phyloP scores from a whole-genome alignment of 1,284 basidiomycete genomes.

The Fomitopsis schrenkii region DNA sequence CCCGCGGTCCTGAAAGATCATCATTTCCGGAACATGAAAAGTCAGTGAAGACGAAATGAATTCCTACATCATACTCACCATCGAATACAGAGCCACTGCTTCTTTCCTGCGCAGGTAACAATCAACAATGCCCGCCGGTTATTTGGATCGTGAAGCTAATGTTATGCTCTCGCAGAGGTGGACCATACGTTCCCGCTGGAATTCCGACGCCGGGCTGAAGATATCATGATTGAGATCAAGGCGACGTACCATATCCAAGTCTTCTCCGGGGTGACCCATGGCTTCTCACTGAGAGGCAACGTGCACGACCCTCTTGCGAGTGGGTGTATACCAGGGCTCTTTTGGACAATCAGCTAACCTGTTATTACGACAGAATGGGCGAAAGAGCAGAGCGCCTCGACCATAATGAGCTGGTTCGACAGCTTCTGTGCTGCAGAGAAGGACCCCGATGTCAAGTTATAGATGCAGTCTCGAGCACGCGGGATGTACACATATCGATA shows the following conservation, averaged over 20 bases:
- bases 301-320: constrained; percentile 35
- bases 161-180: constrained; percentile 28
- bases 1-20: constrained; percentile 48
- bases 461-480: neutral
- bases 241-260: constrained; percentile 45
- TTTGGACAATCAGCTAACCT: neutral
- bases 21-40: constrained; percentile 42
- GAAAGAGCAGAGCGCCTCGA: constrained; percentile 51
- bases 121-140: constrained; percentile 8
- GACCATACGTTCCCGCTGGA: constrained; percentile 41
- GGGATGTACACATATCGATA: neutral
- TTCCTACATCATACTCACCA: neutral
- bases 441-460: neutral
- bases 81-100: constrained; percentile 43
- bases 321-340: constrained; percentile 25
- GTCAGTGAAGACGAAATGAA: constrained; percentile 27
- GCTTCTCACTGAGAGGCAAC: constrained; percentile 39
- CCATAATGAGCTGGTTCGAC: constrained; percentile 27
- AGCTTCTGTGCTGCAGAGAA: constrained; percentile 1
- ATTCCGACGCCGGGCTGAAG: constrained; percentile 41
- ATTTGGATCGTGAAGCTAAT: neutral
- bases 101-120: constrained; percentile 47
- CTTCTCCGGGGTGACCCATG: constrained; percentile 46
- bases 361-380: constrained; percentile 44
- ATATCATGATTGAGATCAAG: constrained; percentile 38